Evolutionary conservation across 1,284 basidiomycete genomes (phyloP).

Genomic region (Termitomyces sp.): DNA sequence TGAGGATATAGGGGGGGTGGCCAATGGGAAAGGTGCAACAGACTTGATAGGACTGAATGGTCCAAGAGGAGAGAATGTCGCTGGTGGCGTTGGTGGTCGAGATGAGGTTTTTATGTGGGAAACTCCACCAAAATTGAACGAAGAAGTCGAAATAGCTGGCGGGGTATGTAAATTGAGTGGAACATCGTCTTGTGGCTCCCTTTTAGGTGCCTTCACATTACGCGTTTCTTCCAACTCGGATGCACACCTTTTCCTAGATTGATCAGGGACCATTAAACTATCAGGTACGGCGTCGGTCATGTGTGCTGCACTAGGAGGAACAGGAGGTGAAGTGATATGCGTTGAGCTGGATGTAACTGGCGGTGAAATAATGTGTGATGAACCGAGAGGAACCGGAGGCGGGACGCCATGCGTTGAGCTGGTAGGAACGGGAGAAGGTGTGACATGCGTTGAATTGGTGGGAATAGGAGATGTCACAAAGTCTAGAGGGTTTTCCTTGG

Average conservation of each 20-base stretch:
- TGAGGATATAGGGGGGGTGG: slow-evolving; percentile 22
- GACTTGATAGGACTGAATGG: slow-evolving; percentile 27
- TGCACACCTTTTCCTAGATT: slow-evolving; percentile 61
- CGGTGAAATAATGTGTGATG: slow-evolving; percentile 3
- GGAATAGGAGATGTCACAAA: slow-evolving; percentile 15
- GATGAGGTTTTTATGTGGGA: slow-evolving; percentile 31
- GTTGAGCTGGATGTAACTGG: slow-evolving; percentile 17
- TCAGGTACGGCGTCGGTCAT: slow-evolving; percentile 21
- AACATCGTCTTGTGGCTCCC: slow-evolving; percentile 60
- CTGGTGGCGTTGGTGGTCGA: slow-evolving; percentile 32
- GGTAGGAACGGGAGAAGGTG: slow-evolving; percentile 16
- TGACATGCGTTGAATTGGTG: slow-evolving; percentile 20
- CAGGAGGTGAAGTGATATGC: slow-evolving; percentile 20
- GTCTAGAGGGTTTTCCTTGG: slow-evolving; percentile 15
- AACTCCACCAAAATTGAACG: slow-evolving; percentile 17
- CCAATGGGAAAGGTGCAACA: slow-evolving; percentile 24
- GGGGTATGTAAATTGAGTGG: slow-evolving; percentile 25
- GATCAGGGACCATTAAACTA: slow-evolving; percentile 26
- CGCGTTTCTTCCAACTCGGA: slow-evolving; percentile 60
- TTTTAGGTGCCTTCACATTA: slow-evolving; percentile 58
- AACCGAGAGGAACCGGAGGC: not conserved
- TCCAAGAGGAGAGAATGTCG: slow-evolving; percentile 24
- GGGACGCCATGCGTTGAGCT: slow-evolving; percentile 17
- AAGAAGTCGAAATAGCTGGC: slow-evolving; percentile 13
- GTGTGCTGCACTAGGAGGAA: slow-evolving; percentile 17